Evolutionary conservation across 2,329 filamentous ascomycete genomes (phyloP), one percentile per base, ranked within the genome.

Genomic region (Sarocladium kiliense): DNA sequence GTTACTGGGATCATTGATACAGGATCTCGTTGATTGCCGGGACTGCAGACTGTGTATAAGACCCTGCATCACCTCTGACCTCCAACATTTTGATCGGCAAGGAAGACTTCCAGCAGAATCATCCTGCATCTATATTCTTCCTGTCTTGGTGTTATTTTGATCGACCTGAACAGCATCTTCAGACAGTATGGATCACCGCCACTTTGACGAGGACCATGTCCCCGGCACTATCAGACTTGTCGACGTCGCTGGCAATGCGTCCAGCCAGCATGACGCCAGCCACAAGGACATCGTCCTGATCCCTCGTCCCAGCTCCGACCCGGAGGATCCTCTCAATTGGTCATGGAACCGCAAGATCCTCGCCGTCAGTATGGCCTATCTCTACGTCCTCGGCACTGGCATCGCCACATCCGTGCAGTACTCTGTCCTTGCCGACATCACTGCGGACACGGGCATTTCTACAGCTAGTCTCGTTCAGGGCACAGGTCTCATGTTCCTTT

Each of bases 351-450:
- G 77, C 60, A 78, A 78, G 62, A 70, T 72, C 34, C 80, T 76
- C 75, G 76, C 79, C 64, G 76, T 76, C 5, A 65, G 71, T 5
- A 66, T 83, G 4, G 74, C 81, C 27, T 74, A 77, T 54, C 79
- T 77, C 61, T 74, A 81, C 49, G 78, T 79, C 2, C 79, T 73
- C 1, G 62, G 83, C 51, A 82, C 79, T 1, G 79, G 80, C 0
- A 80, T 79, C 3, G 81, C 77, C 0, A 76, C 79, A 11, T 83
- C 82, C 56, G 75, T 80, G 60, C 78, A 78, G 2, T 78, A 79
- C 6, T 74, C 77, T 1, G 78, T 78, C 11, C 70, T 75, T 18
- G 73, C 76, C 56, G 76, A 76, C 18, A 74, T 80, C 62, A 74
- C 77, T 23, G 69, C 70, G 1, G 69, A 82, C 45, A 70, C 79